Percentiles rank a stretch among this genome's conserved stretches.
Evolutionary conservation across 345 rosid species (phyloP).

Genomic region (Boechera divaricarpa): DNA sequence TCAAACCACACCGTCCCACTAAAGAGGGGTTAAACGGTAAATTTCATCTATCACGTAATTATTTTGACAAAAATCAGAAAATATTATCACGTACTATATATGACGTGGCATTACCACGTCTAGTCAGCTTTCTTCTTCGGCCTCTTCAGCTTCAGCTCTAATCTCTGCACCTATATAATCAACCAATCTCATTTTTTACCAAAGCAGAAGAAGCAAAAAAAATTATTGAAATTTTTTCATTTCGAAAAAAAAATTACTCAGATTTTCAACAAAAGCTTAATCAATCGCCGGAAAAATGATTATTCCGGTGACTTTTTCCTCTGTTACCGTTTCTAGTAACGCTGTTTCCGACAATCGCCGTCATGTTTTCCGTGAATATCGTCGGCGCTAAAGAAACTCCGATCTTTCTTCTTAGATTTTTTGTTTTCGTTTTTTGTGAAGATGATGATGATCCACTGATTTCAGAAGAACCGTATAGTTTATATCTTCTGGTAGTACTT

Average conservation of each 20-base stretch:
- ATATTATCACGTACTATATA: constrained; percentile 12
- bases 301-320: constrained; percentile 44
- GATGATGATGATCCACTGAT: constrained; percentile 14
- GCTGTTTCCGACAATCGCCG: constrained; percentile 62
- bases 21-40: constrained; percentile 4
- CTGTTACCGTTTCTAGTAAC: constrained; percentile 45
- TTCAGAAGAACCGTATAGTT: constrained; percentile 14
- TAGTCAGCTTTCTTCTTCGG: constrained; percentile 33
- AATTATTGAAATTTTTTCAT: too few relatives aligned
- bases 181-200: constrained; percentile 5
- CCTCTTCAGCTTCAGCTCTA: constrained; percentile 36
- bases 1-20: constrained; percentile 29
- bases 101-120: constrained; percentile 39
- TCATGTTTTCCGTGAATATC: constrained; percentile 65
- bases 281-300: constrained; percentile 53
- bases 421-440: constrained; percentile 1
- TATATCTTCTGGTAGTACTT: background rate
- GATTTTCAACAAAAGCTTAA: background rate
- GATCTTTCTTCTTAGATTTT: constrained; percentile 2
- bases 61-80: background rate
- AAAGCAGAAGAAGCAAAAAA: background rate
- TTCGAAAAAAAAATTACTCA: background rate
- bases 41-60: constrained; percentile 13
- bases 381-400: constrained; percentile 35
- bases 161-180: constrained; percentile 28